Percentiles rank a stretch among this genome's conserved stretches.
These are phyloP conservation scores for Diaporthe citriasiana DNA, from an alignment of 2,329 filamentous ascomycete species.

Conservation along the genomic window DNA sequence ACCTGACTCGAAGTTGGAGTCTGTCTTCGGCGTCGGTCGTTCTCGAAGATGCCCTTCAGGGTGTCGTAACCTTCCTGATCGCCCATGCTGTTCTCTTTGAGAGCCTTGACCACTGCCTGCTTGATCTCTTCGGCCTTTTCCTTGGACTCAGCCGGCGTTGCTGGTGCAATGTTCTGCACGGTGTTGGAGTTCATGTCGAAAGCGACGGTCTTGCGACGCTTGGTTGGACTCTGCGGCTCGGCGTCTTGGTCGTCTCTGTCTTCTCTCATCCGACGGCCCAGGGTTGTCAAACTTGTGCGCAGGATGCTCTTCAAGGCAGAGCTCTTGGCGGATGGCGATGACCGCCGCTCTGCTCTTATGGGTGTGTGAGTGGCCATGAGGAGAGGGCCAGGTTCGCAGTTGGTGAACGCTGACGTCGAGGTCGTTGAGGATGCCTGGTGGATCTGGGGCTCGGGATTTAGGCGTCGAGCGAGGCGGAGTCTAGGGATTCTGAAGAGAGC, in stretches of 20 bases:
- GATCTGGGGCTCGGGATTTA: constrained; percentile 15
- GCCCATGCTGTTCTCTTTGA: constrained; percentile 69
- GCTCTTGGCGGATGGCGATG: constrained; percentile 39
- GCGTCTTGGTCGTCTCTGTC: constrained; percentile 56
- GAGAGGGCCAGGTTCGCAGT: neutral
- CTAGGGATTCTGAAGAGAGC: constrained; percentile 1
- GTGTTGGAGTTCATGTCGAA: constrained; percentile 72
- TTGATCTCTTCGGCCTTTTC: constrained; percentile 70
- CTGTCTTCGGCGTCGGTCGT: constrained; percentile 59
- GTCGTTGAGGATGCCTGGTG: constrained; percentile 26
- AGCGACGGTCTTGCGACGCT: constrained; percentile 68
- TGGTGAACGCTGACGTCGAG: constrained; percentile 21
- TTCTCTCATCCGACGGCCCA: constrained; percentile 42
- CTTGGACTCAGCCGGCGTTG: constrained; percentile 69
- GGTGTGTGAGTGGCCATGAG: constrained; percentile 42
- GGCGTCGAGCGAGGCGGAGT: constrained; percentile 18
- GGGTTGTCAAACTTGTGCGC: constrained; percentile 29
- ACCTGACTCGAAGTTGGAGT: constrained; percentile 50
- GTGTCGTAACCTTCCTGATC: constrained; percentile 73
- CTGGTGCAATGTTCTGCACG: constrained; percentile 67
- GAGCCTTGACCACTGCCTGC: constrained; percentile 66
- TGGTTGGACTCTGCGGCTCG: constrained; percentile 60
- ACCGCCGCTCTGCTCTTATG: constrained; percentile 36
- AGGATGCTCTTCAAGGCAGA: constrained; percentile 39
- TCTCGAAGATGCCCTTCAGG: constrained; percentile 71